Evolutionary conservation across 768 basidiomycete species (phyloP).

Genomic region (Pleurotus salmoneostramineus): DNA sequence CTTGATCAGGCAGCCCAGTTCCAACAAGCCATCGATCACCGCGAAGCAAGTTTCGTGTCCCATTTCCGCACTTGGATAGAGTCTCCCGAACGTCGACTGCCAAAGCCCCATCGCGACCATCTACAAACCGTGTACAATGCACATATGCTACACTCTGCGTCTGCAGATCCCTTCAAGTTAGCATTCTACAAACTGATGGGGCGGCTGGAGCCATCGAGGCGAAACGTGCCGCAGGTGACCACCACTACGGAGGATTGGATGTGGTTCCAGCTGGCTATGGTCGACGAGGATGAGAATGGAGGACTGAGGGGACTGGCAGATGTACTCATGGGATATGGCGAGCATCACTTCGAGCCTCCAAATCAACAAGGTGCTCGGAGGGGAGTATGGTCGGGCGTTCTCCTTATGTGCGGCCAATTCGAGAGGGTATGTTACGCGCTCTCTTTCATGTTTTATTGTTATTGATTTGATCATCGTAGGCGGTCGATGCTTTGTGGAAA

Average conservation of each 20-base stretch:
- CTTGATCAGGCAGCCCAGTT: conserved; percentile 68
- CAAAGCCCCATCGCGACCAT: conserved; percentile 74
- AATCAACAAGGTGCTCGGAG: conserved; percentile 54
- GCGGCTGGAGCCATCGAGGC: conserved; percentile 77
- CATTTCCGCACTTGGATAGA: conserved; percentile 84
- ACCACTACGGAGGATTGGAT: conserved; percentile 96
- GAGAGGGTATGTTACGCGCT: conserved; percentile 60
- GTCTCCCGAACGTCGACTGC: conserved; percentile 77
- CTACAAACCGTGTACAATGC: conserved; percentile 79
- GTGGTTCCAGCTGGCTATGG: conserved; percentile 94
- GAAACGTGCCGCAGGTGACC: conserved; percentile 81
- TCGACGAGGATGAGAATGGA: conserved; percentile 79
- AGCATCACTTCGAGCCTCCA: conserved; percentile 74
- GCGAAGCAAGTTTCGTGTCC: conserved; percentile 79
- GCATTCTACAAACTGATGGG: conserved; percentile 96
- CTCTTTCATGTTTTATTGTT: not conserved
- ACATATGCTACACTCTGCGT: conserved; percentile 85
- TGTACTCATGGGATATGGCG: conserved; percentile 71
- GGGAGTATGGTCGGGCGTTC: conserved; percentile 76
- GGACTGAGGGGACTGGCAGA: conserved; percentile 74
- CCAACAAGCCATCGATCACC: conserved; percentile 67
- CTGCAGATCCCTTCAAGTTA: conserved; percentile 92
- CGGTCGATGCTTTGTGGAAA: conserved; percentile 87
- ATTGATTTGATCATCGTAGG: conserved; percentile 39
- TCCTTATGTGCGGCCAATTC: conserved; percentile 92